Base-by-base conservation (phyloP, 2,329 filamentous ascomycete species). In the Ophiostoma sp. region DNA sequence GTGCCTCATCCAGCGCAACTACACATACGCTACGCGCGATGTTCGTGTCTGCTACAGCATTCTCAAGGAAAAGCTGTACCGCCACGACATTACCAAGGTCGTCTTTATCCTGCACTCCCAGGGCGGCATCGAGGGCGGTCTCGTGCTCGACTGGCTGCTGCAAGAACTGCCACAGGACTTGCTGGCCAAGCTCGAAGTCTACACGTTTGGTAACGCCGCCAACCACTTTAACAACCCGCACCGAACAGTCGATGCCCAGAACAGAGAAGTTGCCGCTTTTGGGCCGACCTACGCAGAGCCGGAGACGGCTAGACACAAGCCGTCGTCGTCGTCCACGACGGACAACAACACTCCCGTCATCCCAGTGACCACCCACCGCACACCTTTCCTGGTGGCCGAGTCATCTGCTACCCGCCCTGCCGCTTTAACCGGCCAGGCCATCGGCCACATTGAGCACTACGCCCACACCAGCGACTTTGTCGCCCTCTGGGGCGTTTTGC, bases 141-240 rank as follows among this genome's bases (percentile, higher is more conserved):
- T 94, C 72, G 89, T 93, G 5, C 81, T 95, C 7, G 93, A 96
- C 81, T 93, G 92, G 91, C 85, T 95, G 1, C 84, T 94, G 0
- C 89, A 91, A 75, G 92, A 94, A 78, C 82, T 93, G 15, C 88
- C 91, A 0, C 88, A 90, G 73, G 86, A 91, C 75, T 82, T 91
- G 3, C 83, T 94, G 6, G 81, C 84, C 1, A 92, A 93, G 77
- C 85, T 94, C 0, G 92, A 95, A 80, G 87, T 95, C 2, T 91
- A 91, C 80, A 95, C 92, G 0, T 95, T 95, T 79, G 93, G 92
- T 36, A 92, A 89, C 73, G 92, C 92, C 0, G 91, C 93, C 0
- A 93, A 93, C 78, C 92, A 95, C 80, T 95, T 94, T 83, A 94
- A 94, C 80, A 93, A 94, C 76, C 93, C 92, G 0, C 87, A 89